A percentile compares a stretch with the other conserved stretches of the same genome.
Evolutionary conservation across 805 yeast species (phyloP).

Genomic region (Suhomyces tanzawaensis): DNA sequence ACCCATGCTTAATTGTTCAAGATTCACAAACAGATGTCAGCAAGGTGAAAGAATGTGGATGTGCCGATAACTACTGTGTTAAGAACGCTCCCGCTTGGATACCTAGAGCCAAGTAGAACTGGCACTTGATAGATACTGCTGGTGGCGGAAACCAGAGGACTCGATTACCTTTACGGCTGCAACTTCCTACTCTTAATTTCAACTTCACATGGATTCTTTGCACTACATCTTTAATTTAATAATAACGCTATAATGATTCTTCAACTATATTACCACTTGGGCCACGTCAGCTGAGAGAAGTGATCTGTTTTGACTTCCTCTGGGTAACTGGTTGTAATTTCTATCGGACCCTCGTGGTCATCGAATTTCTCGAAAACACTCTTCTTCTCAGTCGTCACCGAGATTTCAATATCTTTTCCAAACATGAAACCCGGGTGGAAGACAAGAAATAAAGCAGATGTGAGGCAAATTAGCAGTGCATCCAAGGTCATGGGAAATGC

Average conservation of each 20-base stretch:
- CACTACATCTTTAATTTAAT: too few species aligned
- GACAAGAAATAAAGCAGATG: conserved; percentile 23
- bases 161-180: too few species aligned
- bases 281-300: neutral
- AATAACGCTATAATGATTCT: too few species aligned
- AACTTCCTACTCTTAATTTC: too few species aligned
- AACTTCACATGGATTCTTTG: too few species aligned
- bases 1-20: conserved; percentile 57
- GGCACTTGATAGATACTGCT: too few species aligned
- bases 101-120: conserved; percentile 27
- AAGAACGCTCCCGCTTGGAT: conserved; percentile 41
- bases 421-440: conserved; percentile 66
- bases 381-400: neutral
- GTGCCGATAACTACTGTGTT: conserved; percentile 40
- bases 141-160: too few species aligned
- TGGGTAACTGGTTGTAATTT: neutral
- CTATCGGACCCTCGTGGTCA: too few species aligned
- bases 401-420: conserved; percentile 29
- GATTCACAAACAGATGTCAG: conserved; percentile 50
- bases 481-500: conserved; percentile 41
- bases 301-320: neutral
- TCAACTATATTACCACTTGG: too few species aligned
- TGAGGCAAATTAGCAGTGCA: conserved; percentile 26
- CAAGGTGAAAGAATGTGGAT: conserved; percentile 40
- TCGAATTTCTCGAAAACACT: neutral